phyloP scores from a whole-genome alignment of 306 rosid genomes.

The Purshia tridentata region DNA sequence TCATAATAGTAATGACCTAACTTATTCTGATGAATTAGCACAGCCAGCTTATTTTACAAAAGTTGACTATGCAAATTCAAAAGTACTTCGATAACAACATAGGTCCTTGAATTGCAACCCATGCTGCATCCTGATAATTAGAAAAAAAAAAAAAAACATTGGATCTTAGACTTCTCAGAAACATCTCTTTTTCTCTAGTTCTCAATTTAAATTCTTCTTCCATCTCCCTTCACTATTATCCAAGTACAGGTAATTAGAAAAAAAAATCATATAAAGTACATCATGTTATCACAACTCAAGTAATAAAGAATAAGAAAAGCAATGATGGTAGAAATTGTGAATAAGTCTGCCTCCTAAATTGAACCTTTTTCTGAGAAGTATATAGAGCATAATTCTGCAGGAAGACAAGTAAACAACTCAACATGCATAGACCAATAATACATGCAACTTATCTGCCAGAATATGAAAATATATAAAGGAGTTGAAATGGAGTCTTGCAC shows the following conservation, averaged over 20 bases:
- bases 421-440: not conserved
- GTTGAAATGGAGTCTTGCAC: conserved; percentile 2
- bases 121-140: too few species aligned
- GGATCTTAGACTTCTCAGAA: too few species aligned
- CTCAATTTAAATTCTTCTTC: too few species aligned
- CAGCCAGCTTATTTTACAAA: not conserved
- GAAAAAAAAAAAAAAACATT: too few species aligned
- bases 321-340: not conserved
- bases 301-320: not conserved
- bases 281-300: conserved; percentile 2
- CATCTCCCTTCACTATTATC: not conserved
- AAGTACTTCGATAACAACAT: not conserved
- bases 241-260: not conserved
- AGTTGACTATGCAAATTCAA: not conserved
- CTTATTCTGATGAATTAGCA: not conserved
- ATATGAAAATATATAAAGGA: not conserved
- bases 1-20: not conserved
- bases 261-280: not conserved
- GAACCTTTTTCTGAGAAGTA: not conserved
- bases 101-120: not conserved
- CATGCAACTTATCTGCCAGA: not conserved
- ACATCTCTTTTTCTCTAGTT: too few species aligned
- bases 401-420: not conserved
- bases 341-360: not conserved
- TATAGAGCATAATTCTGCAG: not conserved